Evolutionary conservation across 495 filamentous ascomycete genomes (phyloP), one percentile per base, ranked within the genome.

Genomic region (Parmelia sp.): DNA sequence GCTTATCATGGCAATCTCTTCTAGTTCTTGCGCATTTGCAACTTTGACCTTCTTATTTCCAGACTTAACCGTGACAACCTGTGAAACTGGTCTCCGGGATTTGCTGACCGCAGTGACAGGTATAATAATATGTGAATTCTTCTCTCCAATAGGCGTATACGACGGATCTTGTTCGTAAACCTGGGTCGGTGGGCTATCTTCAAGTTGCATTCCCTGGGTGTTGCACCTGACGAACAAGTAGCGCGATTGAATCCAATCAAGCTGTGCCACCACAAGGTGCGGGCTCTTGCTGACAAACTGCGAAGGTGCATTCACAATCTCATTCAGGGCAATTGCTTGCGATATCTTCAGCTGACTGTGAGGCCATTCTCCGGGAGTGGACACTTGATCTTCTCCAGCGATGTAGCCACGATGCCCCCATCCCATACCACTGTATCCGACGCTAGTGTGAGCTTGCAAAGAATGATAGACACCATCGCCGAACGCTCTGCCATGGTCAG

Each of bases 201-300:
- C 49, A 33, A 65, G 53, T 21, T 62, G 60, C 21, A 42, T 60
- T 14, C 62, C 45, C 39, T 69, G 57, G 2, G n/a, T 36, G 44
- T 68, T 66, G 69, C 73, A 74, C 68, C 80, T 68, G 60, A 95
- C 85, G 67, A 96, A 92, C 4, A 97, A 78, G 74, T 96, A 97
- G 63, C 93, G 81, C 29, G 90, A 89, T 70, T 96, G 92, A 64
- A 95, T 92, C 93, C 93, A 97, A 66, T 95, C 88, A 19, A 88
- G 75, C 40, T 90, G 80, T 7, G 80, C 72, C 3, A 97, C 87
- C 21, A 96, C 93, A 39, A 88, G 85, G 72, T 86, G 82, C 0
- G 87, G 88, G 1, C 2, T 65, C 5, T 17, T 65, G 53, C 74
- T 79, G 29, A 80, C 71, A 68, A 90, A 96, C 58, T 88, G 68